Percentiles rank a stretch among this genome's conserved stretches.
These are phyloP conservation scores for Microcera coccophila DNA, from an alignment of 2,329 filamentous ascomycete species.

Conservation along the genomic window DNA sequence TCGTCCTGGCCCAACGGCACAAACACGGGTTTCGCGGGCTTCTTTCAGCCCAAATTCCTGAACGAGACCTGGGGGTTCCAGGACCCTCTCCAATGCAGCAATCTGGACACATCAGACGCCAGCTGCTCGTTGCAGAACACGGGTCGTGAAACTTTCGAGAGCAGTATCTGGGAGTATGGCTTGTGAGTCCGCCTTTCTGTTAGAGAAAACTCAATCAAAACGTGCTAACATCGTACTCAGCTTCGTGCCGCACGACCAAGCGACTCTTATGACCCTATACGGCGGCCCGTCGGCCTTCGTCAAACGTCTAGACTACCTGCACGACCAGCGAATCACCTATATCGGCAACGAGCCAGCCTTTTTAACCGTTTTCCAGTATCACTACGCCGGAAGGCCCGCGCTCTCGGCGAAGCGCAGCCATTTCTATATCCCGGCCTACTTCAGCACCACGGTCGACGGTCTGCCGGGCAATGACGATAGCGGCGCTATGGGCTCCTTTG, in stretches of 20 bases:
- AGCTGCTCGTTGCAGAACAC: no score
- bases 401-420: conserved; percentile 54
- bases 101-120: no score
- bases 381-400: conserved; percentile 64
- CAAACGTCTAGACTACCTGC: conserved; percentile 59
- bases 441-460: conserved; percentile 61
- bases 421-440: conserved; percentile 63
- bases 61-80: not conserved
- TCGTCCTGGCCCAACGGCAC: not conserved
- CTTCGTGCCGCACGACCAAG: no score
- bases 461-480: conserved; percentile 54
- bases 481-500: conserved; percentile 53
- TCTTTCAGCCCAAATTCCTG: not conserved
- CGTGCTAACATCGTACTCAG: no score
- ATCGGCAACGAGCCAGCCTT: conserved; percentile 61
- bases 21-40: not conserved
- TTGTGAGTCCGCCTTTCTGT: no score
- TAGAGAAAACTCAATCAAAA: no score
- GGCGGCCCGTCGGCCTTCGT: conserved; percentile 58
- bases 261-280: conserved; percentile 47
- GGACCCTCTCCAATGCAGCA: not conserved
- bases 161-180: no score
- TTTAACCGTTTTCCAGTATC: conserved; percentile 52
- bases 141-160: no score
- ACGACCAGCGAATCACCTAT: conserved; percentile 60